A percentile compares a stretch with the other conserved stretches of the same genome.
Conservation (phyloP, 108 stramenopile species). For the Cyclotella sp. region DNA sequence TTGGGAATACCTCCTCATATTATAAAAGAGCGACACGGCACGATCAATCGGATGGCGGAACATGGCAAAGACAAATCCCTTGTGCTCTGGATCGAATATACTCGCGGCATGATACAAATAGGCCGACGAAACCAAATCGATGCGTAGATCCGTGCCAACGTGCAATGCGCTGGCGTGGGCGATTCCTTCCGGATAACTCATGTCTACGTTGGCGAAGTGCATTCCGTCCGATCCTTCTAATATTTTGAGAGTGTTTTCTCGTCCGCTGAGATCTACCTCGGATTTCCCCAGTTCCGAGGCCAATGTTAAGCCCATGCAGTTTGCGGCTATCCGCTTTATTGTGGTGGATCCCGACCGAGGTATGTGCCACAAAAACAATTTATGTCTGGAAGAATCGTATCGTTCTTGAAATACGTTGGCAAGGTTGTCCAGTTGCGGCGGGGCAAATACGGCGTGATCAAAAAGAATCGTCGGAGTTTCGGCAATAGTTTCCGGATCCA, state of each 20-base stretch:
- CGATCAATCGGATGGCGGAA: slow-evolving; percentile 59
- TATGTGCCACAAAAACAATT: slow-evolving; percentile 53
- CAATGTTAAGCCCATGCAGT: slow-evolving; percentile 45
- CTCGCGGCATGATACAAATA: slow-evolving; percentile 42
- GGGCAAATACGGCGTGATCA: slow-evolving; percentile 18
- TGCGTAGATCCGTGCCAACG: slow-evolving; percentile 12
- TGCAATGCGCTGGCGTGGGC: slow-evolving; percentile 30
- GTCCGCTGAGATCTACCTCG: slow-evolving; percentile 10
- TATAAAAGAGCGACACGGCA: slow-evolving; percentile 46
- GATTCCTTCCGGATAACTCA: slow-evolving; percentile 38
- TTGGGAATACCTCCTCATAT: slow-evolving; percentile 31
- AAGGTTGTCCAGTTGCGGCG: slow-evolving; percentile 13
- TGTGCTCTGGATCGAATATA: slow-evolving; percentile 40
- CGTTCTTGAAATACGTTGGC: slow-evolving; percentile 34
- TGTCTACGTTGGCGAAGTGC: slow-evolving; percentile 57
- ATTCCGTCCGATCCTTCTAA: slow-evolving; percentile 45
- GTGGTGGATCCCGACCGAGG: slow-evolving; percentile 52
- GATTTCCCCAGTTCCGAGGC: slow-evolving; percentile 43
- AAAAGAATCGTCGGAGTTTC: slow-evolving; percentile 14
- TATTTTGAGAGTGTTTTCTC: slow-evolving; percentile 21
- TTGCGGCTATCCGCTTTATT: slow-evolving; percentile 46
- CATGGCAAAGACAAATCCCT: slow-evolving; percentile 50
- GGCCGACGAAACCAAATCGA: slow-evolving; percentile 43
- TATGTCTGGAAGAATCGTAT: slow-evolving; percentile 24
- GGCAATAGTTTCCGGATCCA: slow-evolving; percentile 8